Base-by-base conservation (phyloP, 1,139 yeast species). In the Debaryomyces udenii region DNA sequence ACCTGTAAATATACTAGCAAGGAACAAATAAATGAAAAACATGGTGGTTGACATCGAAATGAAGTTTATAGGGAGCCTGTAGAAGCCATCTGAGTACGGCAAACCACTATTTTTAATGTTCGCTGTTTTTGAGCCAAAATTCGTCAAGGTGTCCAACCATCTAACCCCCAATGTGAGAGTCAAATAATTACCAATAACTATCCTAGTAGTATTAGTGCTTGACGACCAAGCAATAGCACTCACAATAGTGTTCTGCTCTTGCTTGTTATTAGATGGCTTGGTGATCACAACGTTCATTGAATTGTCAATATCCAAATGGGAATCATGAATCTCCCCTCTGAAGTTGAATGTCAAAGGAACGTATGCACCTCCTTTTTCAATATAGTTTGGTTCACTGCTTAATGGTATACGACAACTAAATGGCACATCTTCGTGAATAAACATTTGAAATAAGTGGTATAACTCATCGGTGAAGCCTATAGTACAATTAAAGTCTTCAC, bases 351-450 rank as follows among this genome's bases (percentile, higher is more conserved):
- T 77, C 42, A 86, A 61, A 2, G 93, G 93, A 7, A 85, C 60
- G 33, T 56, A 68, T 2, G 81, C 79, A 1, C 80, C 81, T 1
- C 81, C 78, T 47, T 66, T 63, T 45, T 70, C 77, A 39, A 68
- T 55, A 38, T 66, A 65, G 46, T 71, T 61, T 18, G 65, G 57
- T 40, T 74, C 76, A 9, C 71, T 66, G 43, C 76, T 66, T 35
- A 76, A 51, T 3, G 86, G 85, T 18, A 83, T 53, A 43, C 86
- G 69, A 59, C 94, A 86, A 43, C 86, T 76, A 55, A 81, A 80
- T 20, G 94, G 94, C 3, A 76, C 83, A 58, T 86, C 94, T 58
- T 84, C 86, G 57, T 86, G 94, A 41, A 86, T 69, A 55, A 85
- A 84, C 39, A 85, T 66, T 62, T 86, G 93, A 59, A 86, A 83